Conservation (phyloP, 441 rosid species). For the Euphorbia celastroides region DNA sequence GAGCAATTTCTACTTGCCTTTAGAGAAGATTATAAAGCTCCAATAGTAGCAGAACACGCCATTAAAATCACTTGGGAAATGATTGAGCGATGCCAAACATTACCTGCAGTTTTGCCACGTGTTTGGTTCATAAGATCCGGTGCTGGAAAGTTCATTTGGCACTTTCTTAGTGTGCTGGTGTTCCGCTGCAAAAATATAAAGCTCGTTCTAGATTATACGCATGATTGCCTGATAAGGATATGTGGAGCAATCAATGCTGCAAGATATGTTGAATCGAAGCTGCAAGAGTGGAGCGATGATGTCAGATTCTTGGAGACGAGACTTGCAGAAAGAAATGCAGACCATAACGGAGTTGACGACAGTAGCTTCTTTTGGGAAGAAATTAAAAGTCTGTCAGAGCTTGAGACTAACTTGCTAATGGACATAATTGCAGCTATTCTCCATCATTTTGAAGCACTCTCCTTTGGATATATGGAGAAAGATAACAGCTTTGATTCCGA, state of each 20-base stretch:
- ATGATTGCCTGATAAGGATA: slow-evolving; percentile 36
- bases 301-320: slow-evolving; percentile 57
- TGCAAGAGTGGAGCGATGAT: slow-evolving; percentile 81
- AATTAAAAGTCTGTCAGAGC: slow-evolving; percentile 48
- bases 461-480: slow-evolving; percentile 33
- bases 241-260: slow-evolving; percentile 68
- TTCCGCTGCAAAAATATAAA: slow-evolving; percentile 45
- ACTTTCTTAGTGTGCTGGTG: slow-evolving; percentile 44
- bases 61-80: slow-evolving; percentile 45
- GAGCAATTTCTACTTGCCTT: slow-evolving; percentile 44
- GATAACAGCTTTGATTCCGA: slow-evolving; percentile 19
- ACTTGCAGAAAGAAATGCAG: slow-evolving; percentile 30
- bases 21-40: slow-evolving; percentile 62
- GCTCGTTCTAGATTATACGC: slow-evolving; percentile 25
- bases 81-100: slow-evolving; percentile 51
- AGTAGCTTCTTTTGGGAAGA: slow-evolving; percentile 63
- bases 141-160: slow-evolving; percentile 67
- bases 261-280: slow-evolving; percentile 50
- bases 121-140: slow-evolving; percentile 51
- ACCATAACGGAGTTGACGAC: slow-evolving; percentile 14
- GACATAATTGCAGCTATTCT: slow-evolving; percentile 51
- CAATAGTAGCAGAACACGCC: slow-evolving; percentile 47
- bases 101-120: slow-evolving; percentile 40
- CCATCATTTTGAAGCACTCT: slow-evolving; percentile 52
- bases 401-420: slow-evolving; percentile 67